Conservation (phyloP, 1,284 basidiomycete species). For the Mrakiaceae sp. region DNA sequence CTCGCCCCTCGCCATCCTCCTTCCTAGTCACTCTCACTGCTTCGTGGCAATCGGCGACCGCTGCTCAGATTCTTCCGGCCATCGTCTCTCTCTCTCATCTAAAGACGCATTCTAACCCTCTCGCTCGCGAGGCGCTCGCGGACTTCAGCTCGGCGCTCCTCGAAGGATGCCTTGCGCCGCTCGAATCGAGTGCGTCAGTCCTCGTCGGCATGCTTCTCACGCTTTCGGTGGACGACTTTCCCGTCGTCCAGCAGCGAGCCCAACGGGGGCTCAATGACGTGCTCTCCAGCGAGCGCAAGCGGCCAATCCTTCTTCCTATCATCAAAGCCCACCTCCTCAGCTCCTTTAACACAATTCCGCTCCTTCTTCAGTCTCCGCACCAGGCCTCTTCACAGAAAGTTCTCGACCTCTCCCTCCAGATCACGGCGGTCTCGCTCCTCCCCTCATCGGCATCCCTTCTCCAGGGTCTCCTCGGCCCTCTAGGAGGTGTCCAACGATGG, state of each 20-base stretch:
- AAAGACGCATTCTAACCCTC: conserved; percentile 48
- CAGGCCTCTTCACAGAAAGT: conserved; percentile 47
- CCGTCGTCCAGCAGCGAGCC: conserved; percentile 46
- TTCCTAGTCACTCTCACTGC: conserved; percentile 22
- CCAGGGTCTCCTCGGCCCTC: conserved; percentile 53
- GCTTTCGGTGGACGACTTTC: conserved; percentile 46
- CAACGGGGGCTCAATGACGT: conserved; percentile 41
- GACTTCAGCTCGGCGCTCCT: conserved; percentile 48
- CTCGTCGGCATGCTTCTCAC: conserved; percentile 58
- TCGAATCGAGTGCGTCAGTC: conserved; percentile 52
- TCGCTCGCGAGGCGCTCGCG: conserved; percentile 48
- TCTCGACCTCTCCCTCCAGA: conserved; percentile 50
- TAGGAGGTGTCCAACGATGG: conserved; percentile 77
- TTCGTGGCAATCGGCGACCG: conserved; percentile 34
- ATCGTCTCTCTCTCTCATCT: conserved; percentile 28
- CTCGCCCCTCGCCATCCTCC: conserved; percentile 4
- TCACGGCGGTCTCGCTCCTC: conserved; percentile 57
- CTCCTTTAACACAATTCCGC: conserved; percentile 61
- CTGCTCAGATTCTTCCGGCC: conserved; percentile 30
- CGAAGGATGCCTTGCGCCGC: conserved; percentile 44
- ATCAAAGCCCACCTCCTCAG: conserved; percentile 38
- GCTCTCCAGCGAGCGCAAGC: conserved; percentile 40
- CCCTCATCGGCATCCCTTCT: conserved; percentile 19
- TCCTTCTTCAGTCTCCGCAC: conserved; percentile 53
- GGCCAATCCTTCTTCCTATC: background rate